These are phyloP conservation scores for Aquanectria penicillioides DNA, from an alignment of 2,329 filamentous ascomycete genomes.

Conservation along the genomic window DNA sequence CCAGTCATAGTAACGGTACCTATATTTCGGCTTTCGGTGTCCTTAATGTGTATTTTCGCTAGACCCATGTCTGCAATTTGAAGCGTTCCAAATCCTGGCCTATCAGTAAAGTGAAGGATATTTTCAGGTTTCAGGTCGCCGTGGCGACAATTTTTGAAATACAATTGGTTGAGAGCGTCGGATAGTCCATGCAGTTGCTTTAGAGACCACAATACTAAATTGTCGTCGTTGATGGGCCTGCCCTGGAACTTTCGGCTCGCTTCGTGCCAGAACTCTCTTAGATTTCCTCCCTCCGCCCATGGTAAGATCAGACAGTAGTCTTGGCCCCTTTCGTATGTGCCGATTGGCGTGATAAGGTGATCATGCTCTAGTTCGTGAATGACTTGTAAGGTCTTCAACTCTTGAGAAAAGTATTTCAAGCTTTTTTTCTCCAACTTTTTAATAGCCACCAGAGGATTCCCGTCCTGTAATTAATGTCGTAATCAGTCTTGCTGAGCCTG, in stretches of 20 bases:
- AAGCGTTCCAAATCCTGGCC: neutral
- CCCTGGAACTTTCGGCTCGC: neutral
- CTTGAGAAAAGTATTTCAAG: neutral
- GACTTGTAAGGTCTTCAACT: neutral
- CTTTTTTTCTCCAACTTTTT: neutral
- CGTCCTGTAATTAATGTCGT: neutral
- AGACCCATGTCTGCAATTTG: neutral
- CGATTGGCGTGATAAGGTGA: neutral
- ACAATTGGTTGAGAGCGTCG: neutral
- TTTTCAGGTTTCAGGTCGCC: neutral
- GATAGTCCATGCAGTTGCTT: neutral
- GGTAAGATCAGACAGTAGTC: neutral
- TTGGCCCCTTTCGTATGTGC: neutral
- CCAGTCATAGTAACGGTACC: neutral
- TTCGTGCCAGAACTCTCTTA: neutral
- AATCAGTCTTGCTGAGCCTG: no score
- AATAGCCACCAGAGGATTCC: neutral
- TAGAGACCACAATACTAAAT: neutral
- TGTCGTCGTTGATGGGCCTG: neutral
- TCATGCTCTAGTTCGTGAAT: neutral
- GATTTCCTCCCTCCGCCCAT: neutral
- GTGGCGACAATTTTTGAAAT: neutral
- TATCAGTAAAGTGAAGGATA: neutral
- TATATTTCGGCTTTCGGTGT: neutral
- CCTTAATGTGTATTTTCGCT: neutral